Evolutionary conservation across 2,329 filamentous ascomycete genomes (phyloP).

Genomic region (Dactylellina leptospora): DNA sequence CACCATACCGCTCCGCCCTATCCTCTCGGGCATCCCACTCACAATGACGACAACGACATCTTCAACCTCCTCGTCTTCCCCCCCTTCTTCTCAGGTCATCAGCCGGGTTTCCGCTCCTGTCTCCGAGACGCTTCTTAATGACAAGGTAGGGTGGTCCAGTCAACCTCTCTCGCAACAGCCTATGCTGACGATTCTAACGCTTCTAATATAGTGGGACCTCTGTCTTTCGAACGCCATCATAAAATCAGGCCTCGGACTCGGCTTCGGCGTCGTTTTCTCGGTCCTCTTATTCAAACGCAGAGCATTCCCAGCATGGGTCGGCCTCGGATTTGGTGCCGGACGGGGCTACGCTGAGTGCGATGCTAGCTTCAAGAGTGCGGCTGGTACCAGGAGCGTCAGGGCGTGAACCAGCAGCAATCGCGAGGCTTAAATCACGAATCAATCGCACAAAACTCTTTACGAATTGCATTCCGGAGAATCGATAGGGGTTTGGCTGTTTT

Average conservation of each 20-base stretch:
- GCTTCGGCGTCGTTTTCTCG: slow-evolving; percentile 98
- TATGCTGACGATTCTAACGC: slow-evolving; percentile 28
- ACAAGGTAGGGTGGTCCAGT: slow-evolving; percentile 76
- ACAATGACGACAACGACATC: slow-evolving; percentile 48
- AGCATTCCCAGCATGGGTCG: slow-evolving; percentile 96
- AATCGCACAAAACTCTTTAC: background rate
- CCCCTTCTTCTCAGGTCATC: slow-evolving; percentile 70
- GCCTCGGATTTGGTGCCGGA: slow-evolving; percentile 92
- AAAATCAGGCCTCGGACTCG: slow-evolving; percentile 92
- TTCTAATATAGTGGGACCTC: slow-evolving; percentile 83
- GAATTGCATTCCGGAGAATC: slow-evolving; percentile 13
- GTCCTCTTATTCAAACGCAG: slow-evolving; percentile 97
- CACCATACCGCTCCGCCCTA: background rate
- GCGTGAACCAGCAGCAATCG: slow-evolving; percentile 9
- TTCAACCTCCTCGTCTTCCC: slow-evolving; percentile 55
- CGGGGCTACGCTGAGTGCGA: slow-evolving; percentile 99
- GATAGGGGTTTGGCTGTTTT: background rate
- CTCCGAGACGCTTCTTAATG: slow-evolving; percentile 97
- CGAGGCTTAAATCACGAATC: background rate
- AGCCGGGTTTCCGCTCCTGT: slow-evolving; percentile 79
- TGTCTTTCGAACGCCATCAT: slow-evolving; percentile 97
- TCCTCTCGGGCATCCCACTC: background rate
- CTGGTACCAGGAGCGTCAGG: slow-evolving; percentile 39
- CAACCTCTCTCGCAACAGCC: background rate
- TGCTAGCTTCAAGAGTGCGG: slow-evolving; percentile 69